Evolutionary conservation across 306 rosid genomes (phyloP).

Genomic region (Sechiopsis laciniata): DNA sequence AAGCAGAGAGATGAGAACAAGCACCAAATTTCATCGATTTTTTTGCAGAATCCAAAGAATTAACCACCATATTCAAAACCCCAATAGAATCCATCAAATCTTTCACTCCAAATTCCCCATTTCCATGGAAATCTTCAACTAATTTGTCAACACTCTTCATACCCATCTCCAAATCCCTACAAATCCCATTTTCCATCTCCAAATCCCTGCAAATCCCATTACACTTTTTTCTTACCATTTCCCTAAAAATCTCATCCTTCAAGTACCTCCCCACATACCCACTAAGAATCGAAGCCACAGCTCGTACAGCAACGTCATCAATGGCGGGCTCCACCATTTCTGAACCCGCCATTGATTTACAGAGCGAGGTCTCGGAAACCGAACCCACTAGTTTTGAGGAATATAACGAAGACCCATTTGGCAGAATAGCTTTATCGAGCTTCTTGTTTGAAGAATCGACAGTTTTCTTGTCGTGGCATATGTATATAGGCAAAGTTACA

Average conservation of each 20-base stretch:
- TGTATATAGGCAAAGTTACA: constrained; percentile 32
- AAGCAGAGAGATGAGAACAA: constrained; percentile 54
- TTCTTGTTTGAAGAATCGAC: constrained; percentile 29
- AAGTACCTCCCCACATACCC: constrained; percentile 55
- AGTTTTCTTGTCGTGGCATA: constrained; percentile 37
- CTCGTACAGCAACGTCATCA: constrained; percentile 53
- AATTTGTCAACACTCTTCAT: constrained; percentile 47
- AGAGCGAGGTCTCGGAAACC: constrained; percentile 33
- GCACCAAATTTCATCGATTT: constrained; percentile 26
- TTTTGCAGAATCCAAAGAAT: constrained; percentile 39
- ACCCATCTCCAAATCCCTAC: constrained; percentile 39
- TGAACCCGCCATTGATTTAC: constrained; percentile 39
- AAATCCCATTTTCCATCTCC: constrained; percentile 31
- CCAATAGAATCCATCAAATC: constrained; percentile 37
- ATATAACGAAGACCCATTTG: constrained; percentile 35
- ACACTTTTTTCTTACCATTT: constrained; percentile 42
- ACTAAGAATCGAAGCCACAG: constrained; percentile 56
- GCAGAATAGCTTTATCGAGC: constrained; percentile 3
- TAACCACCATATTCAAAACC: constrained; percentile 45
- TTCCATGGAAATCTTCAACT: constrained; percentile 36
- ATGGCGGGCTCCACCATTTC: constrained; percentile 40
- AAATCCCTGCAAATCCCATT: constrained; percentile 31
- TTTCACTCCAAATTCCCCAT: constrained; percentile 34
- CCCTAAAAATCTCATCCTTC: constrained; percentile 50
- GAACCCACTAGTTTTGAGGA: constrained; percentile 39